phyloP scores from a whole-genome alignment of 441 rosid genomes.

The Euphorbia celastroides region DNA sequence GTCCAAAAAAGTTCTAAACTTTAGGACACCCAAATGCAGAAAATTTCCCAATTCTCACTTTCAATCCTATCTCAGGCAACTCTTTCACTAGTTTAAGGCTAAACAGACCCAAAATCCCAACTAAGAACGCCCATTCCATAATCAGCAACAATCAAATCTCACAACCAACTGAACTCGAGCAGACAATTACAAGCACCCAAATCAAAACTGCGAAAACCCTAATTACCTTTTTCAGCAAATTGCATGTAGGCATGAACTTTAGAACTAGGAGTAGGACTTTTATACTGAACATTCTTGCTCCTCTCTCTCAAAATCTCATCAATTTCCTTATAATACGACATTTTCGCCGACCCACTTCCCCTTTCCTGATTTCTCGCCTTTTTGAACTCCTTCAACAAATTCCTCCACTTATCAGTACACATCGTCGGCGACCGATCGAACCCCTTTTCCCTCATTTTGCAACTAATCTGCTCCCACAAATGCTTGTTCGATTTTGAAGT shows the following conservation, averaged over 20 bases:
- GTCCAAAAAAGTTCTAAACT: not conserved
- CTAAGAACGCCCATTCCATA: not conserved
- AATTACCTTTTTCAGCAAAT: constrained; percentile 53
- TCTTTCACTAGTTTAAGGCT: not conserved
- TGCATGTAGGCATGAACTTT: constrained; percentile 77
- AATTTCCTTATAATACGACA: constrained; percentile 82
- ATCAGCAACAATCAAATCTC: not conserved
- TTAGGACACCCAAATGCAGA: not conserved
- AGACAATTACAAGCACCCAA: too few relatives aligned
- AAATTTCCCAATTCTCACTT: not conserved
- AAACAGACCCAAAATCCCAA: not conserved
- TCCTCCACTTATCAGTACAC: constrained; percentile 99
- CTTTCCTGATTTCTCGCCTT: constrained; percentile 73
- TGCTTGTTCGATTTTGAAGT: constrained; percentile 96
- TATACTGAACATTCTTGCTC: constrained; percentile 48
- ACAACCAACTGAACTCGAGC: not conserved
- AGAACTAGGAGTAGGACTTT: constrained; percentile 46
- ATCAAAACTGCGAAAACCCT: not conserved
- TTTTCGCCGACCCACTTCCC: constrained; percentile 68
- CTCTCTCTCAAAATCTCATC: constrained; percentile 78
- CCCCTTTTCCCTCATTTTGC: constrained; percentile 88
- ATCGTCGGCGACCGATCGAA: constrained; percentile 94
- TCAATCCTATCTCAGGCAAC: not conserved
- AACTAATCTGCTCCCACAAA: constrained; percentile 90
- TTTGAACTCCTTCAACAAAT: constrained; percentile 86